Evolutionary conservation across 164 flowering plant species (phyloP).

Genomic region (Kalanchoe fedtschenkoi): DNA sequence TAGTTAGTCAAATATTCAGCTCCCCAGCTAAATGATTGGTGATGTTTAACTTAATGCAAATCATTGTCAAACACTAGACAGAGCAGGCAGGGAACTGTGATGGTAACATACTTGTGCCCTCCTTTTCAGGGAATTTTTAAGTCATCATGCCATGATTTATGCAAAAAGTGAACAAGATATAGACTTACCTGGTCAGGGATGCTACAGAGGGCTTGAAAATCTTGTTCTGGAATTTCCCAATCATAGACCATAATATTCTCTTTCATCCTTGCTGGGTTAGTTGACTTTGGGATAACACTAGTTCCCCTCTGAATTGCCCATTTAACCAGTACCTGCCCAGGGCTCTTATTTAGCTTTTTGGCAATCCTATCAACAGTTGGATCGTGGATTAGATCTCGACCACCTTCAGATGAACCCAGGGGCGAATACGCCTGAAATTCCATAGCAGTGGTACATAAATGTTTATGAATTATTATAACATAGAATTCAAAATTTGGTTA

Average conservation of each 20-base stretch:
- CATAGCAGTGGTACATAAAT: too few relatives aligned
- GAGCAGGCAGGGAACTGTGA: too few relatives aligned
- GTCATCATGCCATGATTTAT: background rate
- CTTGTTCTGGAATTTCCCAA: constrained; percentile 36
- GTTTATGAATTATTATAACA: too few relatives aligned
- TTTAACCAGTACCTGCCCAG: constrained; percentile 34
- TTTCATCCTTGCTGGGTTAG: constrained; percentile 21
- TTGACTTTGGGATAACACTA: constrained; percentile 38
- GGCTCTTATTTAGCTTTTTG: constrained; percentile 38
- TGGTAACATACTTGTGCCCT: background rate
- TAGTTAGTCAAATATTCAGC: too few relatives aligned
- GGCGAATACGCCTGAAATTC: constrained; percentile 36
- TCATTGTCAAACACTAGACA: too few relatives aligned
- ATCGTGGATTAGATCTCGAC: constrained; percentile 32
- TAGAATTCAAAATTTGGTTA: background rate
- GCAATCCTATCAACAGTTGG: constrained; percentile 24
- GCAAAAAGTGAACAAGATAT: background rate
- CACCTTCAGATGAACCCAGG: constrained; percentile 23
- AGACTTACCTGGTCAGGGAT: constrained; percentile 24
- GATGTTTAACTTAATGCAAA: too few relatives aligned
- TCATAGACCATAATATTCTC: constrained; percentile 30
- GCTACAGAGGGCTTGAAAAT: constrained; percentile 23
- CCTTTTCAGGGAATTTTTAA: background rate
- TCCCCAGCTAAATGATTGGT: too few relatives aligned
- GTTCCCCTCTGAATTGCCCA: constrained; percentile 46